phyloP scores from a whole-genome alignment of 1,139 yeast genomes.

The Blastobotrys buckinghamii region DNA sequence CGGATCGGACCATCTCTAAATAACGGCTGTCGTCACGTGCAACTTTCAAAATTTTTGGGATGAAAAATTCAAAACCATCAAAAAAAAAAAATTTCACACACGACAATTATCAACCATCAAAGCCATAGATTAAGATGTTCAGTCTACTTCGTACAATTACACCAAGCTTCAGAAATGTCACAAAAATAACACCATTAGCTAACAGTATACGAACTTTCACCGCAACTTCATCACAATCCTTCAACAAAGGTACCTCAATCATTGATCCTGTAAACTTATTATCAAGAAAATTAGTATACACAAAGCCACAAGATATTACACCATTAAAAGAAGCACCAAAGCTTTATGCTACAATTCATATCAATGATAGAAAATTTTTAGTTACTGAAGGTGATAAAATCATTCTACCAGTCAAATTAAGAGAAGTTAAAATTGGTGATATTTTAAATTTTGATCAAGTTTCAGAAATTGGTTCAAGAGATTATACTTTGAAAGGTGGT shows the following conservation, averaged over 20 bases:
- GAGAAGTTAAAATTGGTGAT: slow-evolving; percentile 77
- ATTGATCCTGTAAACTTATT: slow-evolving; percentile 17
- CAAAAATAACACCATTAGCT: too few species aligned
- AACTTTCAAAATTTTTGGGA: not conserved
- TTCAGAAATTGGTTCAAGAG: slow-evolving; percentile 77
- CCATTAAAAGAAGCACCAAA: slow-evolving; percentile 59
- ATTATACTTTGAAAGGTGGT: slow-evolving; percentile 58
- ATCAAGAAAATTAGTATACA: slow-evolving; percentile 19
- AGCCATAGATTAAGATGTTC: not conserved
- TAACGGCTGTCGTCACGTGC: too few species aligned
- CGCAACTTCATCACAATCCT: not conserved
- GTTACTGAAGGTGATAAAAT: slow-evolving; percentile 89
- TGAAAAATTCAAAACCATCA: slow-evolving; percentile 6
- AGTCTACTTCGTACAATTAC: not conserved
- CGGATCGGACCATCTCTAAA: too few species aligned
- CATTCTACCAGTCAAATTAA: slow-evolving; percentile 68
- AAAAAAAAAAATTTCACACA: not conserved
- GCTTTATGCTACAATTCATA: slow-evolving; percentile 74
- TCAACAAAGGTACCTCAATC: slow-evolving; percentile 4
- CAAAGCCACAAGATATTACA: slow-evolving; percentile 36
- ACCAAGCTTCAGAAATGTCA: not conserved
- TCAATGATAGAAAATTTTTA: slow-evolving; percentile 80
- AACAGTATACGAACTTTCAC: not conserved
- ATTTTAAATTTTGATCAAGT: slow-evolving; percentile 65
- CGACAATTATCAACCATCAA: not conserved